phyloP scores from a whole-genome alignment of 148 eudicot species.

The Pouteria glomerata region DNA sequence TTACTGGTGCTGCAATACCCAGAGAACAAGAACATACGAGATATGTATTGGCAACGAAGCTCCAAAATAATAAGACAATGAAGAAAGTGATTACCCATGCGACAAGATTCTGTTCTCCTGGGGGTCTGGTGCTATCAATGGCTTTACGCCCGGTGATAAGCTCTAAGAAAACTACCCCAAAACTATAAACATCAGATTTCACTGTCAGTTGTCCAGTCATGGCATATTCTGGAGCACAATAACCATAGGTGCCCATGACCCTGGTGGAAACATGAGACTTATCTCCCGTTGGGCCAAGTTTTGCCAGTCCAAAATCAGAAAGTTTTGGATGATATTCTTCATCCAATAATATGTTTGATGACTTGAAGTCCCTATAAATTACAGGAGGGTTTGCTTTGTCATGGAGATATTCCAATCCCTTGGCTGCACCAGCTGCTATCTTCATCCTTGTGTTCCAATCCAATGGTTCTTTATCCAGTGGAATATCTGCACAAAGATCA shows the following conservation, averaged over 20 bases:
- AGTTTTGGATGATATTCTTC: constrained; percentile 18
- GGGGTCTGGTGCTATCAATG: constrained; percentile 18
- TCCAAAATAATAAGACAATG: neutral
- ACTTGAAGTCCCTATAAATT: constrained; percentile 25
- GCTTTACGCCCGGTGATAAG: constrained; percentile 27
- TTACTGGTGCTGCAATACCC: too few species aligned
- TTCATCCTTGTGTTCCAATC: constrained; percentile 25
- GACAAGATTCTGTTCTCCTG: constrained; percentile 19
- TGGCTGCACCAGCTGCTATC: constrained; percentile 28
- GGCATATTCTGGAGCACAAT: constrained; percentile 24
- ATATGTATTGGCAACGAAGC: neutral
- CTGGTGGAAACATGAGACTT: constrained; percentile 26
- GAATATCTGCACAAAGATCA: constrained; percentile 14
- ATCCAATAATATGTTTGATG: constrained; percentile 21
- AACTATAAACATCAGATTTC: constrained; percentile 23
- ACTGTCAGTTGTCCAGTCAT: constrained; percentile 25
- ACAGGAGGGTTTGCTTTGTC: constrained; percentile 26
- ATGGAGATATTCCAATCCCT: constrained; percentile 25
- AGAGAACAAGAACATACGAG: neutral
- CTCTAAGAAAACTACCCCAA: constrained; percentile 24
- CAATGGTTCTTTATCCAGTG: constrained; percentile 23
- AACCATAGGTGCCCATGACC: constrained; percentile 27
- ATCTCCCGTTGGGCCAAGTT: constrained; percentile 25
- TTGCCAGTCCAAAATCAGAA: constrained; percentile 26
- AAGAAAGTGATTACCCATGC: constrained; percentile 19